Evolutionary conservation across 2,329 filamentous ascomycete genomes (phyloP).

Genomic region (Hypomyces rosellus): DNA sequence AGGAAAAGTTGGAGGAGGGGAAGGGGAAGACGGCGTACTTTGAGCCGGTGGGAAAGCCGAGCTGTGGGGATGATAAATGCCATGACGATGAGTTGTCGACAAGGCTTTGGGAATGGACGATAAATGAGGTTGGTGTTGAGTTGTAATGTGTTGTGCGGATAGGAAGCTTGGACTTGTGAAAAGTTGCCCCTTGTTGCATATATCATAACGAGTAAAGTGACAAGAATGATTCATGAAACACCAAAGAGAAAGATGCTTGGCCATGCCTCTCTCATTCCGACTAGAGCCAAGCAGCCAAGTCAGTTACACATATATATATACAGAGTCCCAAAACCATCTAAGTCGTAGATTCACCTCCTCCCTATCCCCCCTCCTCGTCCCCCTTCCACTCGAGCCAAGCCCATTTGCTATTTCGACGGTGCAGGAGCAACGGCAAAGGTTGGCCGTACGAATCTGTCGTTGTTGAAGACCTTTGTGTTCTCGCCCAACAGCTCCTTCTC

Average conservation of each 20-base stretch:
- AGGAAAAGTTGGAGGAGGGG: constrained; percentile 8
- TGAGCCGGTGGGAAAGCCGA: constrained; percentile 23
- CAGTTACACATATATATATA: constrained; percentile 11
- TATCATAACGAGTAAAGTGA: background rate
- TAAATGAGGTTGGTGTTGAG: constrained; percentile 19
- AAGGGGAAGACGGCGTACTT: constrained; percentile 28
- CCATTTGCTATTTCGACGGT: constrained; percentile 43
- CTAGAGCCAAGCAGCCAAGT: background rate
- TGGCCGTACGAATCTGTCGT: constrained; percentile 78
- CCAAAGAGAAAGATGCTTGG: background rate
- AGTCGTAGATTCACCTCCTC: background rate
- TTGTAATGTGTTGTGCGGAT: background rate
- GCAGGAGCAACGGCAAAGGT: constrained; percentile 70
- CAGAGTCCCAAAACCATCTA: constrained; percentile 5
- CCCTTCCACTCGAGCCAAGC: background rate
- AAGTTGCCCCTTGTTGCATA: no score
- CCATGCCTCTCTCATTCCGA: background rate
- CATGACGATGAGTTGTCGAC: constrained; percentile 22
- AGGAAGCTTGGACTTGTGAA: no score
- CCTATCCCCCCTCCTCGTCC: no score
- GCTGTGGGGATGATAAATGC: constrained; percentile 15
- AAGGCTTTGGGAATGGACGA: constrained; percentile 31
- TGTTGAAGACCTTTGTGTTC: constrained; percentile 80
- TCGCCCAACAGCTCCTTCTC: constrained; percentile 87
- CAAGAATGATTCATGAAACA: background rate